phyloP scores from a whole-genome alignment of 1,139 yeast genomes.

The Zygoascus hellenicus region DNA sequence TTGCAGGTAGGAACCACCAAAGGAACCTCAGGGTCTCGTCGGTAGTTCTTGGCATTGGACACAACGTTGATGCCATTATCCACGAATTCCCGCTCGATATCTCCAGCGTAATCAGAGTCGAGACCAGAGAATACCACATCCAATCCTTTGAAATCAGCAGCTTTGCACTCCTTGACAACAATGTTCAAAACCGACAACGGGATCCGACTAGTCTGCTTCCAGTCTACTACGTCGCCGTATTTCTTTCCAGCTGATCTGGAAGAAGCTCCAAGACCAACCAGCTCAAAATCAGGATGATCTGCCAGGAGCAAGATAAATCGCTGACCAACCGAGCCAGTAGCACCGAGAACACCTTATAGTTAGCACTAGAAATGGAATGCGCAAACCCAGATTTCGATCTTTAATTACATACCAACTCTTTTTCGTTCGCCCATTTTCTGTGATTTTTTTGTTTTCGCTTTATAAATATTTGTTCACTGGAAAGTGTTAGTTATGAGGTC shows the following conservation, averaged over 20 bases:
- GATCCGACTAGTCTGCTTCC: conserved; percentile 88
- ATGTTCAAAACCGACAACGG: conserved; percentile 63
- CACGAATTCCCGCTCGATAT: conserved; percentile 77
- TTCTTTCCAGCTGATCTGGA: conserved; percentile 87
- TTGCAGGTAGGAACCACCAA: conserved; percentile 92
- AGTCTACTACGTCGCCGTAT: conserved; percentile 78
- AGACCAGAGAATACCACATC: conserved; percentile 93
- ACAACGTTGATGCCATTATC: conserved; percentile 78
- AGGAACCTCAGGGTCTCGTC: conserved; percentile 85
- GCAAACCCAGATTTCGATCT: too few species aligned
- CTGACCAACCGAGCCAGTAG: conserved; percentile 98
- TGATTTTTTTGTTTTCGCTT: neutral
- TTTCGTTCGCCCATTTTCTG: conserved; percentile 3
- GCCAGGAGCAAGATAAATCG: conserved; percentile 81
- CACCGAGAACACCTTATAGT: conserved; percentile 78
- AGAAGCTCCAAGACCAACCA: conserved; percentile 87
- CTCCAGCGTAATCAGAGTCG: conserved; percentile 91
- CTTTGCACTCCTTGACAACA: conserved; percentile 69
- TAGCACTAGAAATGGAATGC: too few species aligned
- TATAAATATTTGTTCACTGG: neutral
- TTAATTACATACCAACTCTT: conserved; percentile 10
- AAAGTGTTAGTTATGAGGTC: too few species aligned
- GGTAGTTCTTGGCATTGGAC: conserved; percentile 93
- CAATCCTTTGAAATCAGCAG: conserved; percentile 75
- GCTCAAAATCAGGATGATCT: conserved; percentile 84